A percentile compares a stretch with the other conserved stretches of the same genome.
Conservation (phyloP, 2,329 filamentous ascomycete genomes). For the Claviceps sp. region DNA sequence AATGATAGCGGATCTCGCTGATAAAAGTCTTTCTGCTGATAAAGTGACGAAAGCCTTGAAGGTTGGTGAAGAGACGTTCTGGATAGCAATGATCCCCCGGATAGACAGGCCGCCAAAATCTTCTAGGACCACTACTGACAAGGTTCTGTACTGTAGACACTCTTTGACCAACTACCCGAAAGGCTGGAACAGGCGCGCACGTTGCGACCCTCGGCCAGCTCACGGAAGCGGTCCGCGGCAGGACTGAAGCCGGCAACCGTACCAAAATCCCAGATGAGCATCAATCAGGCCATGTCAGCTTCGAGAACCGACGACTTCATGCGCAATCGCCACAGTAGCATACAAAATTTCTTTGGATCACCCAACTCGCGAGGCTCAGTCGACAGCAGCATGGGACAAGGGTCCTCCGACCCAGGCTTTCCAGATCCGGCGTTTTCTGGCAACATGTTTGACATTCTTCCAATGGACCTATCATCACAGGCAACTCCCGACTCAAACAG, state of each 20-base stretch:
- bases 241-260: conserved; percentile 22
- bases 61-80: conserved; percentile 33
- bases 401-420: conserved; percentile 16
- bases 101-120: not conserved
- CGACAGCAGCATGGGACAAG: conserved; percentile 19
- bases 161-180: conserved; percentile 76
- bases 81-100: too few relatives aligned
- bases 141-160: conserved; percentile 32
- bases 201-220: conserved; percentile 21
- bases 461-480: conserved; percentile 30
- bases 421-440: conserved; percentile 23
- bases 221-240: conserved; percentile 45
- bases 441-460: conserved; percentile 31
- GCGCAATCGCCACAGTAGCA: conserved; percentile 15
- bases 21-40: conserved; percentile 79
- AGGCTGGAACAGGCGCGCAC: conserved; percentile 42
- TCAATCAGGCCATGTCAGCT: conserved; percentile 19
- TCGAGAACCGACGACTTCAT: conserved; percentile 22
- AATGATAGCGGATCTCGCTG: conserved; percentile 64
- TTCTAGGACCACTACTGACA: conserved; percentile 3
- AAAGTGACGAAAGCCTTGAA: conserved; percentile 66
- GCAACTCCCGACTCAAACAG: conserved; percentile 31
- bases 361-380: conserved; percentile 17
- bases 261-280: conserved; percentile 16
- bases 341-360: conserved; percentile 12